A percentile compares a stretch with the other conserved stretches of the same genome.
These are phyloP conservation scores for Globisporangium okanoganense DNA, from an alignment of 352 stramenopile species.

Conservation along the genomic window DNA sequence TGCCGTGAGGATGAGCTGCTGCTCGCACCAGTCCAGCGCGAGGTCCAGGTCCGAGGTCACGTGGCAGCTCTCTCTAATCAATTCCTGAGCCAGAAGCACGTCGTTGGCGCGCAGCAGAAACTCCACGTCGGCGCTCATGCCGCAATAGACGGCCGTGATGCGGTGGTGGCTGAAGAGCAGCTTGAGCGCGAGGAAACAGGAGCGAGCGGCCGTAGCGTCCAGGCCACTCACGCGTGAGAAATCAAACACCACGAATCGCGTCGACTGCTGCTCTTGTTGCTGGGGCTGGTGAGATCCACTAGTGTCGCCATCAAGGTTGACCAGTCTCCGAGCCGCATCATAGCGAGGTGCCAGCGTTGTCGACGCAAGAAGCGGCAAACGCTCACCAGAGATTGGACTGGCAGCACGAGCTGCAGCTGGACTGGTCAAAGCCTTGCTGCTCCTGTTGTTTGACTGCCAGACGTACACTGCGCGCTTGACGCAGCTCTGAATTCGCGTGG, in stretches of 20 bases:
- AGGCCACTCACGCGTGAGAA: conserved; percentile 76
- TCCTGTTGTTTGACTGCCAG: background rate
- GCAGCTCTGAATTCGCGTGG: conserved; percentile 59
- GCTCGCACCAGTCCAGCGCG: conserved; percentile 61
- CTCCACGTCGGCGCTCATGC: conserved; percentile 51
- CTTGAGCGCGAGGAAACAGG: conserved; percentile 68
- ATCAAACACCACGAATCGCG: conserved; percentile 71
- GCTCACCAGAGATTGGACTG: conserved; percentile 11
- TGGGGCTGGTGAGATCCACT: background rate
- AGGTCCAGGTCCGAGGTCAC: conserved; percentile 47
- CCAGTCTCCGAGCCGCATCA: conserved; percentile 17
- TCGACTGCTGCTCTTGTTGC: conserved; percentile 11
- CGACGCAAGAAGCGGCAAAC: conserved; percentile 24
- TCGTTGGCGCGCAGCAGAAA: conserved; percentile 57
- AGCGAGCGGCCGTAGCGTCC: conserved; percentile 69
- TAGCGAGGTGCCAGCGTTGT: conserved; percentile 1
- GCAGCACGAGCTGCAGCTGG: background rate
- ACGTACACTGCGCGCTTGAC: conserved; percentile 69
- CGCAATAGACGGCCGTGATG: conserved; percentile 58
- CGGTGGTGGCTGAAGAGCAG: conserved; percentile 46
- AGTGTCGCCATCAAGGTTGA: conserved; percentile 43
- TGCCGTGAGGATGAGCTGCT: conserved; percentile 47
- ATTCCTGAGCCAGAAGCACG: conserved; percentile 22
- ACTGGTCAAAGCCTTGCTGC: background rate
- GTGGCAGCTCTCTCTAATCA: conserved; percentile 19